Conservation (phyloP, 1,139 yeast species). For the Hyphopichia fennica region DNA sequence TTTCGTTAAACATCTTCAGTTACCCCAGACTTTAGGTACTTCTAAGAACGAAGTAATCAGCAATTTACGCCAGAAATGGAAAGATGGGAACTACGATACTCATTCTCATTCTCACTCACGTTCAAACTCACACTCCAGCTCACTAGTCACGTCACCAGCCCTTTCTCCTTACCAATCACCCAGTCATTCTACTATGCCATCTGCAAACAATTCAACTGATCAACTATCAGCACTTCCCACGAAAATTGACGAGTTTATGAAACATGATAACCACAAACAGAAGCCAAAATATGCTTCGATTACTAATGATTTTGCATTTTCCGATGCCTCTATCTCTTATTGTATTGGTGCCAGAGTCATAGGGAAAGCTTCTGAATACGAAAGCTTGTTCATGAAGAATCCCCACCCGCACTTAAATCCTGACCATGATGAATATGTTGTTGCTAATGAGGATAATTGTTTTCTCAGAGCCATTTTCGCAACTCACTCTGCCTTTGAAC, state of each 20-base stretch:
- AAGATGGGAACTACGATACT: slow-evolving; percentile 8
- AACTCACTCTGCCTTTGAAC: slow-evolving; percentile 24
- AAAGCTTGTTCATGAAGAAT: slow-evolving; percentile 16
- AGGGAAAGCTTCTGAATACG: slow-evolving; percentile 34
- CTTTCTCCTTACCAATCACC: neutral
- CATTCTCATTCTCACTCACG: slow-evolving; percentile 7
- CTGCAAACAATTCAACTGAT: slow-evolving; percentile 1
- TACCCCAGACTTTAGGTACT: slow-evolving; percentile 38
- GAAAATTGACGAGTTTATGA: neutral
- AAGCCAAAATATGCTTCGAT: slow-evolving; percentile 20
- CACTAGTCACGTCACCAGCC: slow-evolving; percentile 3
- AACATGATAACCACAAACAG: neutral
- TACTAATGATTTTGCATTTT: slow-evolving; percentile 32
- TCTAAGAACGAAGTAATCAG: slow-evolving; percentile 27
- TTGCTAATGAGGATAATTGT: slow-evolving; percentile 33
- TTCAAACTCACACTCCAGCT: slow-evolving; percentile 3
- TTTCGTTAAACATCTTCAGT: slow-evolving; percentile 35
- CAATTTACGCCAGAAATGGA: slow-evolving; percentile 30
- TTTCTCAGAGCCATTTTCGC: slow-evolving; percentile 27
- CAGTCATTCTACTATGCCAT: slow-evolving; percentile 1
- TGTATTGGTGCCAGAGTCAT: slow-evolving; percentile 38
- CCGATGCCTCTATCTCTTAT: slow-evolving; percentile 34
- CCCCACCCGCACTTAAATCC: slow-evolving; percentile 15
- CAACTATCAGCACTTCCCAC: neutral
- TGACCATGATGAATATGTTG: slow-evolving; percentile 34